Evolutionary conservation across 192 early-diverging fungal species (phyloP).

Genomic region (Mortierella claussenii): DNA sequence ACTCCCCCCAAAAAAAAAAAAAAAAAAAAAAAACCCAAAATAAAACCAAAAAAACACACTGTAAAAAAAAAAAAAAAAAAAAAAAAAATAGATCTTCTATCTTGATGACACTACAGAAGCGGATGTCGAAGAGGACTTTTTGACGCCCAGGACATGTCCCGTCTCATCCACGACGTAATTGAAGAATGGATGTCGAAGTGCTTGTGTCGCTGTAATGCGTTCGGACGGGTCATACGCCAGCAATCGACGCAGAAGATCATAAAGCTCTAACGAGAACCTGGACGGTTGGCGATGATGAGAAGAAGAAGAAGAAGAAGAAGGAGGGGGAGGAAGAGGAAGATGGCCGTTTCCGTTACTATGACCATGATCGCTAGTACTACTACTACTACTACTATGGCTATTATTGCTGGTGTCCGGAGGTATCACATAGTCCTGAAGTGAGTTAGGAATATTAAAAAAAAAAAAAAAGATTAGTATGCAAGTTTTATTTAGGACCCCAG

Average conservation of each 20-base stretch:
- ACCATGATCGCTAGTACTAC: too few relatives aligned
- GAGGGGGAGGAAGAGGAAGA: too few relatives aligned
- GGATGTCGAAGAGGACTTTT: not conserved
- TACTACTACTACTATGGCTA: not conserved
- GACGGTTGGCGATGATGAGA: too few relatives aligned
- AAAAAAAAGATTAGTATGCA: constrained; percentile 2
- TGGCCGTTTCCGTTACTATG: too few relatives aligned
- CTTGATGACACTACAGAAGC: not conserved
- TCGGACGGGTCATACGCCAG: constrained; percentile 83
- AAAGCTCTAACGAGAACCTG: constrained; percentile 65
- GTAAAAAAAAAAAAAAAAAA: not conserved
- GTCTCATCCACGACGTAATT: constrained; percentile 60
- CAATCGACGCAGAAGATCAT: constrained; percentile 78
- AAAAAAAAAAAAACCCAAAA: not conserved
- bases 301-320: too few relatives aligned
- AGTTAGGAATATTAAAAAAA: not conserved
- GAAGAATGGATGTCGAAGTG: constrained; percentile 90
- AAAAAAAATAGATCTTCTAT: not conserved
- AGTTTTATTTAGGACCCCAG: not conserved
- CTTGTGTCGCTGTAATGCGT: constrained; percentile 85
- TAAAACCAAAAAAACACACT: not conserved
- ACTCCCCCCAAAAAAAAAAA: not conserved
- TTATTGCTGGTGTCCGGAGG: constrained; percentile 53
- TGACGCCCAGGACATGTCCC: constrained; percentile 30
- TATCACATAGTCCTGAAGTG: constrained; percentile 35